Conservation (phyloP, 257 asterid genomes). For the Ophiorrhiza pumila region DNA sequence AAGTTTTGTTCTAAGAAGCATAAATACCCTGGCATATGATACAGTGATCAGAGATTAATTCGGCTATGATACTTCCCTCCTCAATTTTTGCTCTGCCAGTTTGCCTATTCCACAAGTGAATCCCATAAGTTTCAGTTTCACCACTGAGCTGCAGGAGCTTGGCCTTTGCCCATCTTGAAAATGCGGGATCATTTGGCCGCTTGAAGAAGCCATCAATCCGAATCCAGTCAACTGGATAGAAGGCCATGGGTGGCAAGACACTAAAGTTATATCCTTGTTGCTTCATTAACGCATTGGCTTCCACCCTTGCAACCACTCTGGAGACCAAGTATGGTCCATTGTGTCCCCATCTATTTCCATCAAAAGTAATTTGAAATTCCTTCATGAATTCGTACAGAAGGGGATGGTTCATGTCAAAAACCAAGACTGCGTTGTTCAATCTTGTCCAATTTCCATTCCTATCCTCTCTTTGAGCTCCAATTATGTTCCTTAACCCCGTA, state of each 20-base stretch:
- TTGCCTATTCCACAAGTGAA: constrained; percentile 72
- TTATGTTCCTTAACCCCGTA: constrained; percentile 46
- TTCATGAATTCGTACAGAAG: constrained; percentile 57
- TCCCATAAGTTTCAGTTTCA: constrained; percentile 40
- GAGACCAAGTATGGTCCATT: constrained; percentile 77
- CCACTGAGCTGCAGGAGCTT: constrained; percentile 35
- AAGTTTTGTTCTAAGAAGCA: constrained; percentile 2
- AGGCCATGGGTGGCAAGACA: constrained; percentile 52
- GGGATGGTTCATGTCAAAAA: constrained; percentile 54
- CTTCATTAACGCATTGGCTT: background rate
- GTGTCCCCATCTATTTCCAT: constrained; percentile 76
- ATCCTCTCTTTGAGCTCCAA: constrained; percentile 61
- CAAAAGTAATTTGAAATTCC: constrained; percentile 56
- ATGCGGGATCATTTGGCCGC: constrained; percentile 24
- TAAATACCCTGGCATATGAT: constrained; percentile 35
- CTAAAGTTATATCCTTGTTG: constrained; percentile 31
- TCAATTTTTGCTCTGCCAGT: constrained; percentile 48
- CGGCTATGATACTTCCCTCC: constrained; percentile 60
- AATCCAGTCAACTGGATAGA: constrained; percentile 68
- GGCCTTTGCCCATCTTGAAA: constrained; percentile 41
- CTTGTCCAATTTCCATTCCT: constrained; percentile 56
- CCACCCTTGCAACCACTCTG: constrained; percentile 48
- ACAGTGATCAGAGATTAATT: constrained; percentile 52
- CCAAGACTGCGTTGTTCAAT: constrained; percentile 61
- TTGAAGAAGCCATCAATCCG: constrained; percentile 33